Evolutionary conservation across 129 eudicot genomes (phyloP), one percentile per base, ranked within the genome.

Genomic region (Centaurea solstitialis): DNA sequence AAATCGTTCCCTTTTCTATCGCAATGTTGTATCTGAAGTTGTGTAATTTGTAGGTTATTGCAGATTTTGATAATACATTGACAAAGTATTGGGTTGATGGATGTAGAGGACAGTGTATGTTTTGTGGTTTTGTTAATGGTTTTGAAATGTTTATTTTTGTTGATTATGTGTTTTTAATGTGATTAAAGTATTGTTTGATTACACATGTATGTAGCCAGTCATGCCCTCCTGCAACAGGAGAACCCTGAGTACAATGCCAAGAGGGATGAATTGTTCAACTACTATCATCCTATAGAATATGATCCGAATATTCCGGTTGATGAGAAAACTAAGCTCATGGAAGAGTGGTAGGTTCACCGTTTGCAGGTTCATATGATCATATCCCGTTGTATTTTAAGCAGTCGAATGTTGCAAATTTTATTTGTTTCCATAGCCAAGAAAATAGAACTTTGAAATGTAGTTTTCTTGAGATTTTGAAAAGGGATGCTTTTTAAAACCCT

Each of bases 301-400:
- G 88, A 87, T 85, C 98, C 97, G 2, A 37, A 87, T 2, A 83
- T 93, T 81, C 98, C 98, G 7, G 68, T 83, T 74, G 94, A 88
- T 10, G 91, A 91, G 81, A 91, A 93, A 85, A 87, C 94, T 59
- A 89, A 89, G 84, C 98, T 93, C 71, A 93, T 93, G 98, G 98
- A 91, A 86, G 97, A 91, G 76, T 93, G 98, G 97, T 91, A 91
- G 59, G 73, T 79, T 53, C 20, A 72, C 74, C 66, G 39, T 59
- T 61, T 80, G 22, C 65, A 35, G 13, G n/a, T 62, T 37, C 69
- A 21, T 10, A 13, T 39, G n/a, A 43, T 37, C 69, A 21, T 10
- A 13, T 39, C 7, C 61, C 74, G 26, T 68, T 11, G 3, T 57
- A 57, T 17, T 53, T 57, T 57, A 30, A 28, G 67, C 35, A 11